These are phyloP conservation scores for Epithele typhae DNA, from an alignment of 768 basidiomycete genomes.

Conservation along the genomic window DNA sequence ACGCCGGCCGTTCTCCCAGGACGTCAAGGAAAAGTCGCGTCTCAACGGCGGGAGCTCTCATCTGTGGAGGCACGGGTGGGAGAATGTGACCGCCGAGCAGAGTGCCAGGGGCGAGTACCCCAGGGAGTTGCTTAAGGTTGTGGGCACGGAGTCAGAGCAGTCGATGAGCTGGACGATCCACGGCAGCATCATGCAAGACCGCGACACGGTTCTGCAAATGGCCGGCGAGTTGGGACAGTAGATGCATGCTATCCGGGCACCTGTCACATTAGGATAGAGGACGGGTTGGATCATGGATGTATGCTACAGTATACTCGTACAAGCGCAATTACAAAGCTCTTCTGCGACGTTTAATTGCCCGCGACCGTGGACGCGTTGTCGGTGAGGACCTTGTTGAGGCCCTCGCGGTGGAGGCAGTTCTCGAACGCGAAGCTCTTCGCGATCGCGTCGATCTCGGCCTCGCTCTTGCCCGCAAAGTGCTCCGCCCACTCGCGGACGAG, in stretches of 20 bases:
- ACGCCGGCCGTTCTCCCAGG: conserved; percentile 28
- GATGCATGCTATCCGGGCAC: too few relatives aligned
- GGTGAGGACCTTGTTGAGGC: conserved; percentile 37
- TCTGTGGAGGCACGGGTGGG: conserved; percentile 9
- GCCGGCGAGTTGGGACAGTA: too few relatives aligned
- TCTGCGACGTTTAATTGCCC: conserved; percentile 1
- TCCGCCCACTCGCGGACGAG: conserved; percentile 72
- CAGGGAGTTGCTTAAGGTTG: not conserved
- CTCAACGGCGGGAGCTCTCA: conserved; percentile 20
- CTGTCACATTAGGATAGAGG: too few relatives aligned
- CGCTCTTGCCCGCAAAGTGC: conserved; percentile 54
- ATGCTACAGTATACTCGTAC: too few relatives aligned
- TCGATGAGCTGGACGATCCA: too few relatives aligned
- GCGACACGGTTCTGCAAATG: too few relatives aligned
- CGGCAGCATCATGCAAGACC: too few relatives aligned
- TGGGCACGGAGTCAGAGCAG: not conserved
- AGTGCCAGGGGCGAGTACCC: not conserved
- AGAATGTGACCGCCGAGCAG: conserved; percentile 2
- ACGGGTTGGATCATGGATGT: too few relatives aligned
- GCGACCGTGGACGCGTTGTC: conserved; percentile 24
- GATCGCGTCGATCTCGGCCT: conserved; percentile 63
- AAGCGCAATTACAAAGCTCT: too few relatives aligned
- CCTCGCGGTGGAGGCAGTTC: conserved; percentile 64
- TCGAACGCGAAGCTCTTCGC: conserved; percentile 74
- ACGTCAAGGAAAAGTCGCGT: conserved; percentile 15